Base-by-base conservation (phyloP, 768 basidiomycete genomes). In the Chlorophyllum brunneum region DNA sequence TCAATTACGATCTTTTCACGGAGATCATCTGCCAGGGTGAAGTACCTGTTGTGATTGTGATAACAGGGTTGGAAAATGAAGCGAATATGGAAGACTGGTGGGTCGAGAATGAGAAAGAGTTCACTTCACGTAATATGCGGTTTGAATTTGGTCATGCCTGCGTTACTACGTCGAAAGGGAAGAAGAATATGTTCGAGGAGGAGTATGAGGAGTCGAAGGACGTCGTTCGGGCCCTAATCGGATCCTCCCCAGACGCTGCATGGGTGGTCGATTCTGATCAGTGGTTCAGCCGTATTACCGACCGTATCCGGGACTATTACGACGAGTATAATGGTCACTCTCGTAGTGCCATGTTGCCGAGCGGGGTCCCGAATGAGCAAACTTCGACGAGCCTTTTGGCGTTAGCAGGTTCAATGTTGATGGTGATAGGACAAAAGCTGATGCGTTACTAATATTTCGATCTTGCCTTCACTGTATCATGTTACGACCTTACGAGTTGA, bases 101-200 rank as follows among this genome's bases (percentile, higher is more conserved):
- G 51, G 31, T 22, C 5, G 15, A 16, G 7, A 58, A 58, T 24
- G 43, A 9, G 7, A 23, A 38, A 16, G 55, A 58, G 16, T 55
- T 58, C 16, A 41, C 34, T 0, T 33, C 10, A 2, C 36, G 50
- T 10, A 37, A 40, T 8, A 30, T 58, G 33, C 11, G 11, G 15
- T 56, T 58, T 30, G 18, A 52, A n/a, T n/a, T n/a, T 0, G 54
- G 45, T 1, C 46, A 53, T 22, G 56, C 51, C 3, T 57, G 59
- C 22, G 48, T 58, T 4, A 54, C 54, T 4, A 67, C 71, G 2
- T 69, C 56, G 2, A 65, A 60, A 22, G 72, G 74, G 15, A 58
- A 61, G 44, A 48, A 24, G 40, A 45, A 33, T 9, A 53, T 57
- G 47, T 57, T 58, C 10, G 57, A 61, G 15, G 55, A 56, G 46